phyloP scores from a whole-genome alignment of 192 early-diverging fungal species.

The Umbelopsis vinacea region DNA sequence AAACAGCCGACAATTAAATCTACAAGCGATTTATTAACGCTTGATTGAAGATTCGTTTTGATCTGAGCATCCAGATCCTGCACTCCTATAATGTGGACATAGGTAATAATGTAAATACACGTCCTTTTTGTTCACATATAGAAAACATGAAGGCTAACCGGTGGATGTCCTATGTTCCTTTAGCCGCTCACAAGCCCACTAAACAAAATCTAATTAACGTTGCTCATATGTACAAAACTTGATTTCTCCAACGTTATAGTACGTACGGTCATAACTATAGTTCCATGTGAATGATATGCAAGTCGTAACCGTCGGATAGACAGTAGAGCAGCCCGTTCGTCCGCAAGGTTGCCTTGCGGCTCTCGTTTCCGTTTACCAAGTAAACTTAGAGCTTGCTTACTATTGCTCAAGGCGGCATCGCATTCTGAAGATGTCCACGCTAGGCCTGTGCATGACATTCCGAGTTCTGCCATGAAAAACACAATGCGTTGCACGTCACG shows the following conservation, averaged over 20 bases:
- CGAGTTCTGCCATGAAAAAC: not conserved
- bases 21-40: not conserved
- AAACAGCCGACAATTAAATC: constrained; percentile 5
- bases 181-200: constrained; percentile 11
- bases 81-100: not conserved
- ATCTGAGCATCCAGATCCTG: not conserved
- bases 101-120: not conserved
- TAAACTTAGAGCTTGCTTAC: not conserved
- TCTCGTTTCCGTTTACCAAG: not conserved
- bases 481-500: constrained; percentile 13
- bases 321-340: not conserved
- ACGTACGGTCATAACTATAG: not conserved
- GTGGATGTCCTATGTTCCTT: not conserved
- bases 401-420: not conserved
- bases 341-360: not conserved
- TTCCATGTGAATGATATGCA: constrained; percentile 8
- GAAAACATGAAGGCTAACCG: not conserved
- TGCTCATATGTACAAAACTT: too few relatives aligned
- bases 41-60: not conserved
- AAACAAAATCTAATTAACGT: not conserved
- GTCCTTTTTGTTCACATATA: not conserved
- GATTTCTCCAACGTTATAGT: not conserved
- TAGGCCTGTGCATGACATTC: not conserved
- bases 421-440: constrained; percentile 1
- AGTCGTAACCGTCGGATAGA: not conserved